Conservation (phyloP, 805 yeast species). For the Kazachstania bromeliacearum region DNA sequence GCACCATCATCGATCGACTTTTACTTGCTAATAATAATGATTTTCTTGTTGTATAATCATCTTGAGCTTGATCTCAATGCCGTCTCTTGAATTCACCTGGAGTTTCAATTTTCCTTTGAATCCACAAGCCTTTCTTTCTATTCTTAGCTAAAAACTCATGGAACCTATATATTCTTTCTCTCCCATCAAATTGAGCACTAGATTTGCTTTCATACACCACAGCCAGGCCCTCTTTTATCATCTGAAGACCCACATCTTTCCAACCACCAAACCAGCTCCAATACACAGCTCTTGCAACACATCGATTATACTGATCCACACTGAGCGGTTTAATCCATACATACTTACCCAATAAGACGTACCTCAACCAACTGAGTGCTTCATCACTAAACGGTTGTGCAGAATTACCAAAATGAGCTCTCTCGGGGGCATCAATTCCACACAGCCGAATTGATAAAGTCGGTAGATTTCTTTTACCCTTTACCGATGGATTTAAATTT, state of each 20-base stretch:
- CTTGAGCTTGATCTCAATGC: background rate
- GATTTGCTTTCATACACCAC: slow-evolving; percentile 76
- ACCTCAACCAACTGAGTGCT: slow-evolving; percentile 68
- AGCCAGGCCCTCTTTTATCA: slow-evolving; percentile 77
- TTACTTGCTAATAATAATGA: too few species aligned
- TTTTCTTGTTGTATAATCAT: too few species aligned
- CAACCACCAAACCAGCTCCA: slow-evolving; percentile 52
- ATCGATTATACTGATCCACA: slow-evolving; percentile 81
- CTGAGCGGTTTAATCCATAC: slow-evolving; percentile 72
- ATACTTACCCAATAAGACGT: slow-evolving; percentile 52
- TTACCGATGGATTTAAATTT: slow-evolving; percentile 19
- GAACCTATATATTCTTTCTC: slow-evolving; percentile 48
- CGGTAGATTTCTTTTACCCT: slow-evolving; percentile 25
- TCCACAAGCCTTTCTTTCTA: slow-evolving; percentile 61
- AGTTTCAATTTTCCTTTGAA: slow-evolving; percentile 43
- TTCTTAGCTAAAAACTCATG: slow-evolving; percentile 53
- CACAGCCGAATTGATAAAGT: slow-evolving; percentile 78
- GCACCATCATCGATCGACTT: too few species aligned
- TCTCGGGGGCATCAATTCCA: slow-evolving; percentile 96
- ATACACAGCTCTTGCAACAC: slow-evolving; percentile 66
- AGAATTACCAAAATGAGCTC: slow-evolving; percentile 88
- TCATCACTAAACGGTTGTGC: slow-evolving; percentile 85
- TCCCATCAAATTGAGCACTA: slow-evolving; percentile 81
- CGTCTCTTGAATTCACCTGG: slow-evolving; percentile 71
- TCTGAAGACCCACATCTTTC: slow-evolving; percentile 76